phyloP scores from a whole-genome alignment of 1,284 basidiomycete species.

The Xerocomus nothofagi region DNA sequence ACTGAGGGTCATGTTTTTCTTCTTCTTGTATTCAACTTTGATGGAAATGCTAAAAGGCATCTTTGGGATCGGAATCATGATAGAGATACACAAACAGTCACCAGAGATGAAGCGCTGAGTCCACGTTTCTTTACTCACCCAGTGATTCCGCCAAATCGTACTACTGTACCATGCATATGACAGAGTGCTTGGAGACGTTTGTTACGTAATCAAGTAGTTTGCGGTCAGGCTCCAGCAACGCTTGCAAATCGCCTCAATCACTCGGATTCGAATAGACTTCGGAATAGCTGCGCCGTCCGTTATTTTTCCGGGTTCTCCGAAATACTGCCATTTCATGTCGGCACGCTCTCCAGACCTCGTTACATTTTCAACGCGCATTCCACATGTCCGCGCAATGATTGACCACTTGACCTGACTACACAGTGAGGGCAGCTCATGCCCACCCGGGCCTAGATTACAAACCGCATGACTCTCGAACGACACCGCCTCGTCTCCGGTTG shows the following conservation, averaged over 20 bases:
- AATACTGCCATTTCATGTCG: conserved; percentile 20
- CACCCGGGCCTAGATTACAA: conserved; percentile 26
- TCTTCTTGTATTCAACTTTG: too few species aligned
- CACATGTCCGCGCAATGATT: conserved; percentile 35
- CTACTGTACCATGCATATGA: too few species aligned
- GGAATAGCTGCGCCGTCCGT: conserved; percentile 15
- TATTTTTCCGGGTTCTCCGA: conserved; percentile 12
- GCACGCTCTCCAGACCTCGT: conserved; percentile 31
- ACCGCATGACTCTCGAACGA: conserved; percentile 19
- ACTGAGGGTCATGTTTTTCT: neutral
- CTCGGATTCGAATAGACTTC: conserved; percentile 5
- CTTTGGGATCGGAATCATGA: neutral
- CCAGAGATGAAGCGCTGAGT: neutral
- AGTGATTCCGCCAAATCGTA: neutral
- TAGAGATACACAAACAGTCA: neutral
- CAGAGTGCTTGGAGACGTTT: neutral
- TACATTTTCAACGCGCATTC: conserved; percentile 32
- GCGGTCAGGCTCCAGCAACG: neutral
- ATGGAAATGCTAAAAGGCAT: too few species aligned
- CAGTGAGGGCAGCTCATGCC: conserved; percentile 30
- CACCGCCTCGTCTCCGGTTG: conserved; percentile 19
- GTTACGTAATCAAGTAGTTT: conserved; percentile 16
- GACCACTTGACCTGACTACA: conserved; percentile 29
- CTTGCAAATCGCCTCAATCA: conserved; percentile 5
- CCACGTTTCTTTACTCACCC: neutral